These are phyloP conservation scores for Nepenthes gracilis DNA, from an alignment of 148 eudicot genomes.

Conservation along the genomic window DNA sequence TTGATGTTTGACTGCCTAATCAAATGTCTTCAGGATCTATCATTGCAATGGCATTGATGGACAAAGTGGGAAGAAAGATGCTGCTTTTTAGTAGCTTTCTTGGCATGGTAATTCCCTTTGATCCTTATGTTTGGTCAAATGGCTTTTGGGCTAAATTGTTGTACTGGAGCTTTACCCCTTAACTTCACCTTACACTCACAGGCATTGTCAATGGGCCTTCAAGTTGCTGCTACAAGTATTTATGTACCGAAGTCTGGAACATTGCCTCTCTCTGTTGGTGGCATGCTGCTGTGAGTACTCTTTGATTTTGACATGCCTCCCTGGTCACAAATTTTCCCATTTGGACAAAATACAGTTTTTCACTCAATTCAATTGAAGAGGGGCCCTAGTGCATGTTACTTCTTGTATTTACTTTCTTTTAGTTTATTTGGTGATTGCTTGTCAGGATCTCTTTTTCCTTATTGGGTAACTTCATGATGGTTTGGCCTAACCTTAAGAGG, in stretches of 20 bases:
- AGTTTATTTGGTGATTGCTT: too few relatives aligned
- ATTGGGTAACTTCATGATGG: too few relatives aligned
- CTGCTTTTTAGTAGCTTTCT: conserved; percentile 82
- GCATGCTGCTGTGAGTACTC: conserved; percentile 73
- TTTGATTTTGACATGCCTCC: not conserved
- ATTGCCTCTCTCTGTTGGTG: conserved; percentile 66
- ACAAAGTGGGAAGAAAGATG: conserved; percentile 83
- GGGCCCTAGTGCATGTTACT: too few relatives aligned
- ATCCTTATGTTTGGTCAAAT: not conserved
- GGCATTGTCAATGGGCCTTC: conserved; percentile 75
- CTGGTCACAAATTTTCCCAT: too few relatives aligned
- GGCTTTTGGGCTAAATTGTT: not conserved
- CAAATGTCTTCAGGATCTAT: conserved; percentile 2
- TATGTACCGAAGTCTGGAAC: conserved; percentile 33
- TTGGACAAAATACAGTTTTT: too few relatives aligned
- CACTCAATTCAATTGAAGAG: too few relatives aligned
- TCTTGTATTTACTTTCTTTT: too few relatives aligned
- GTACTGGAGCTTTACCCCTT: not conserved
- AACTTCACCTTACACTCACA: conserved; percentile 10
- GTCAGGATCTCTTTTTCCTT: too few relatives aligned
- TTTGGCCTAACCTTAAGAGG: too few relatives aligned
- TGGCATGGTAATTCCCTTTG: conserved; percentile 67
- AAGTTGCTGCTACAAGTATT: conserved; percentile 63
- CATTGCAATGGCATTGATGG: conserved; percentile 80
- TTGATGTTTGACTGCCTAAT: not conserved